Conservation (phyloP, 805 yeast species). For the Yarrowia divulgata region DNA sequence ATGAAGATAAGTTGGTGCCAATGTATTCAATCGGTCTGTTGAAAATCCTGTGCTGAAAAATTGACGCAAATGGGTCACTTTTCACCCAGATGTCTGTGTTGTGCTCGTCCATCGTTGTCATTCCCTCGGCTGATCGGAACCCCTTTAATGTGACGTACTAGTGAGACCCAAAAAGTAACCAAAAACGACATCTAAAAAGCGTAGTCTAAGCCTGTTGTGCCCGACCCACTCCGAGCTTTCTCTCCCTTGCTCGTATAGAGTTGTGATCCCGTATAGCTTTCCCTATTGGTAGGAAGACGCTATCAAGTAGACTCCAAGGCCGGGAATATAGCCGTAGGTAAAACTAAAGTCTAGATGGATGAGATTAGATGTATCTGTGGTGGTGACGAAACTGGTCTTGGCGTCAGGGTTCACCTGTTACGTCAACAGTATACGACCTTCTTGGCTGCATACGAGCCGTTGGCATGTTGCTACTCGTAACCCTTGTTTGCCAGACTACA, state of each 20-base stretch:
- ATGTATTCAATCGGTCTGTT: not conserved
- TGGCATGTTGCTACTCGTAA: not conserved
- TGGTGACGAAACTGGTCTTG: not conserved
- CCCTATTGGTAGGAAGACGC: not conserved
- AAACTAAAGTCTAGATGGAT: conserved; percentile 12
- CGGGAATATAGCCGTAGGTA: not conserved
- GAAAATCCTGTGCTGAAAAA: not conserved
- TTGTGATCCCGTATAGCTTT: not conserved
- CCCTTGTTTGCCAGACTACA: not conserved
- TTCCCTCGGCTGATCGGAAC: conserved; percentile 5
- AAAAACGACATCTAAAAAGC: not conserved
- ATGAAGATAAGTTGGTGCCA: not conserved
- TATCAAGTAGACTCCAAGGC: not conserved
- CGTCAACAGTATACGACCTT: not conserved
- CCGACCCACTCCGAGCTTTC: not conserved
- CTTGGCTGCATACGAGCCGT: conserved; percentile 4
- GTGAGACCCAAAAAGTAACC: not conserved
- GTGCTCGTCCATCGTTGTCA: no score
- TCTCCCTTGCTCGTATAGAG: not conserved
- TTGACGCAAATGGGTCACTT: no score
- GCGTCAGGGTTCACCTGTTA: not conserved
- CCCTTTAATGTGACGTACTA: not conserved
- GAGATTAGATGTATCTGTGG: not conserved
- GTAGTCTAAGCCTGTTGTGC: not conserved
- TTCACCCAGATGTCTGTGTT: no score